These are phyloP conservation scores for Zoysia matrella DNA, from an alignment of 202 grass and related monocot genomes.

Conservation along the genomic window DNA sequence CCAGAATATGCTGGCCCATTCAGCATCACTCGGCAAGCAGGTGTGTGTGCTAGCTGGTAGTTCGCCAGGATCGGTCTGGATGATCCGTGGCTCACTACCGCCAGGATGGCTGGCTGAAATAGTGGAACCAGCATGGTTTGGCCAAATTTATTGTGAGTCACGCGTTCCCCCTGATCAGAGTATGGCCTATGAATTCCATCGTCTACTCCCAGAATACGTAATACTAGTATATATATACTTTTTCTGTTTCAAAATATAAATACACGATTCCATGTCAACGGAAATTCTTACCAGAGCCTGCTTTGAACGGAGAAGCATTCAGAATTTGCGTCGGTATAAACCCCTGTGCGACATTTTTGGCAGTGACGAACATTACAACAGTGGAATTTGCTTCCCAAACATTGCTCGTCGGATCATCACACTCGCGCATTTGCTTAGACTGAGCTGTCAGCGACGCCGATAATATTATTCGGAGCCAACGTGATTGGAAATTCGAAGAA, in stretches of 20 bases:
- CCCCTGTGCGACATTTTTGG: no score
- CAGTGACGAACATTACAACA: no score
- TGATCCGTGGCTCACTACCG: not conserved
- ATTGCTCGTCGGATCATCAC: not conserved
- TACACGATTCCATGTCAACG: no score
- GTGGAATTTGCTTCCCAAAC: no score
- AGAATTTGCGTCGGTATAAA: no score
- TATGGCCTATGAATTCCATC: no score
- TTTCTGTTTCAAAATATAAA: no score
- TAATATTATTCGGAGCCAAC: conserved; percentile 1
- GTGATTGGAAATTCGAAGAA: conserved; percentile 27
- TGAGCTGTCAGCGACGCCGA: no score
- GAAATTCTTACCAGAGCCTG: no score
- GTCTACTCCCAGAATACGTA: no score
- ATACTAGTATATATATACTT: no score
- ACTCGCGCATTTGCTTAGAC: not conserved
- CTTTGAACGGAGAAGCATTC: no score
- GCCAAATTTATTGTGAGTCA: conserved; percentile 34
- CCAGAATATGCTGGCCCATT: not conserved
- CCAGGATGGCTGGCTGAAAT: not conserved
- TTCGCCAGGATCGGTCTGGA: not conserved
- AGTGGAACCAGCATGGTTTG: not conserved
- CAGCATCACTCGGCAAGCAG: not conserved
- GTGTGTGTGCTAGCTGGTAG: not conserved
- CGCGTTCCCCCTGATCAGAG: not conserved